A percentile compares a stretch with the other conserved stretches of the same genome.
Evolutionary conservation across 768 basidiomycete genomes (phyloP).

Genomic region (Pisolithus tinctorius): DNA sequence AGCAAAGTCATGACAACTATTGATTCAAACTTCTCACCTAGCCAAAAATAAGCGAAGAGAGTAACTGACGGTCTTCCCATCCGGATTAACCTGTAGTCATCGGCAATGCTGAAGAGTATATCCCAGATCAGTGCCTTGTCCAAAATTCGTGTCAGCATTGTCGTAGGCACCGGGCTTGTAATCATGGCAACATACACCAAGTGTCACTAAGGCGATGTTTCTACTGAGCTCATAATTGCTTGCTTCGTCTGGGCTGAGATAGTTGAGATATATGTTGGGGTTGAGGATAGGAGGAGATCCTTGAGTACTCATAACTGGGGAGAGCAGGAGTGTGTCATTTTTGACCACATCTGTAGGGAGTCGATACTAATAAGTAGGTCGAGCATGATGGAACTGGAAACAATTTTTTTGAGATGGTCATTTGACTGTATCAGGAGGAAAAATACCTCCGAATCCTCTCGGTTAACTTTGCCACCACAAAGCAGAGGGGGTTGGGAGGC

Average conservation of each 20-base stretch:
- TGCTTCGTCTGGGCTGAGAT: not conserved
- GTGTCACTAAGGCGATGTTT: not conserved
- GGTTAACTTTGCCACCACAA: no score
- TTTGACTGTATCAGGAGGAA: no score
- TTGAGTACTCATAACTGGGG: not conserved
- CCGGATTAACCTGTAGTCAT: slow-evolving; percentile 14
- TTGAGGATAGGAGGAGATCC: not conserved
- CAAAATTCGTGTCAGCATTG: not conserved
- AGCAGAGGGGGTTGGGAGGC: no score
- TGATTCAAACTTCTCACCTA: slow-evolving; percentile 8
- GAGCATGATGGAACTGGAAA: no score
- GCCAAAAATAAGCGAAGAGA: slow-evolving; percentile 17
- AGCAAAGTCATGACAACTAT: not conserved
- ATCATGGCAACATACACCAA: not conserved
- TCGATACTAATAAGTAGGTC: no score
- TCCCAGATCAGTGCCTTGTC: slow-evolving; percentile 20
- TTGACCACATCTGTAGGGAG: no score
- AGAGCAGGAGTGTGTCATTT: no score
- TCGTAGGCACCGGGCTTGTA: not conserved
- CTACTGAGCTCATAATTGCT: not conserved
- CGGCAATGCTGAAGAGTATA: slow-evolving; percentile 17
- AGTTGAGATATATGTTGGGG: not conserved
- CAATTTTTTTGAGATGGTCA: no score
- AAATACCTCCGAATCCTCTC: no score
- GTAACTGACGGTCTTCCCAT: slow-evolving; percentile 9